These are phyloP conservation scores for Bisporella sp. DNA, from an alignment of 2,329 filamentous ascomycete species.

Conservation along the genomic window DNA sequence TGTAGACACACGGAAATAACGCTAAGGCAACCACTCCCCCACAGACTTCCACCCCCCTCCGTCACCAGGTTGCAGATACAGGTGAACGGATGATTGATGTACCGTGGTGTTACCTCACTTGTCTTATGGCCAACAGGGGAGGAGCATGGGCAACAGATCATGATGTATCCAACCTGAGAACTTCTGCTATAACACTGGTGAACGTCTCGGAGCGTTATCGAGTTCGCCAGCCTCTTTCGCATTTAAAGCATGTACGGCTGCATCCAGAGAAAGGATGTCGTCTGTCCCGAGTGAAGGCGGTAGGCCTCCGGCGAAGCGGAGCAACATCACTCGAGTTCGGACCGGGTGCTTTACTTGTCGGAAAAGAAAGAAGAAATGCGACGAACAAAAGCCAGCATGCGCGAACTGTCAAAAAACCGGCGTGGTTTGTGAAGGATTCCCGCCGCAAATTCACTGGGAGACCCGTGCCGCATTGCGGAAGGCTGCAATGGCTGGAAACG, in stretches of 20 bases:
- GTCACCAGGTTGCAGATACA: too few relatives aligned
- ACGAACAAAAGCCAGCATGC: conserved; percentile 45
- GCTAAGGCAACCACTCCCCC: too few relatives aligned
- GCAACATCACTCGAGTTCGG: conserved; percentile 7
- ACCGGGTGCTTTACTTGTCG: conserved; percentile 41
- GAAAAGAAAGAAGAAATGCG: conserved; percentile 54
- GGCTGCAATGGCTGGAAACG: neutral
- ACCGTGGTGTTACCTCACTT: too few relatives aligned
- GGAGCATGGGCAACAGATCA: too few relatives aligned
- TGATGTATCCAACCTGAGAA: too few relatives aligned
- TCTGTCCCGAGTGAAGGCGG: neutral
- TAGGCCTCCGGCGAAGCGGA: neutral
- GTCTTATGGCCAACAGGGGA: too few relatives aligned
- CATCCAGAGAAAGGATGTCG: too few relatives aligned
- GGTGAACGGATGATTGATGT: too few relatives aligned
- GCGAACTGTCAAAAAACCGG: conserved; percentile 24
- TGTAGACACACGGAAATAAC: too few relatives aligned
- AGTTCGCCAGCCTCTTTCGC: conserved; percentile 1
- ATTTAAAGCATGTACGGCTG: neutral
- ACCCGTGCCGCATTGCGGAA: neutral
- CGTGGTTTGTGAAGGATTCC: conserved; percentile 9
- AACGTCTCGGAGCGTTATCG: too few relatives aligned
- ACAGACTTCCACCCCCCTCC: too few relatives aligned
- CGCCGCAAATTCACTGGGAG: conserved; percentile 2
- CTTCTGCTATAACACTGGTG: too few relatives aligned